phyloP scores from a whole-genome alignment of 306 rosid species.

The Gynostemma pentaphyllum region DNA sequence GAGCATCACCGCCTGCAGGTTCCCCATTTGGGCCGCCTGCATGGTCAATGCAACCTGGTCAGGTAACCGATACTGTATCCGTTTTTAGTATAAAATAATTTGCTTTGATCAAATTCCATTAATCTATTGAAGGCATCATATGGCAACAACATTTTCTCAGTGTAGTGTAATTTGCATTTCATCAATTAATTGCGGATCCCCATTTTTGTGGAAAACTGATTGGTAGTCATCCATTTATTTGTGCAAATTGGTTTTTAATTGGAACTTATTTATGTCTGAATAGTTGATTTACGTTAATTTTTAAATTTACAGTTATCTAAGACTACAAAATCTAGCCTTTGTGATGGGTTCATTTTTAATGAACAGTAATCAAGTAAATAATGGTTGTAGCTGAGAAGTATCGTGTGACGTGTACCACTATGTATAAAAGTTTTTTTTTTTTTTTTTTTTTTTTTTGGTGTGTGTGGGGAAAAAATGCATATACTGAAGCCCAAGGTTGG shows the following conservation, averaged over 20 bases:
- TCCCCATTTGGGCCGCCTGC: slow-evolving; percentile 52
- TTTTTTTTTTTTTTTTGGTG: too few species aligned
- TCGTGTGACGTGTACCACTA: neutral
- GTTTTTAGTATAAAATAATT: neutral
- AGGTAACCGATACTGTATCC: slow-evolving; percentile 26
- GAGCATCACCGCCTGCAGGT: slow-evolving; percentile 36
- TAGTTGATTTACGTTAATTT: neutral
- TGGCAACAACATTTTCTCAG: neutral
- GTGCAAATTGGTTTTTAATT: neutral
- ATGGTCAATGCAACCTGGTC: slow-evolving; percentile 73
- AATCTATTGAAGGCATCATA: neutral
- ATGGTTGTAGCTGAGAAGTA: neutral
- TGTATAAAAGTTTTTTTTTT: neutral
- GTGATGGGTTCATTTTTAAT: neutral
- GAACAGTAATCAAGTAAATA: neutral
- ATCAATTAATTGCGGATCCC: too few species aligned
- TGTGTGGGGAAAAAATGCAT: neutral
- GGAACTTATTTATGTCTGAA: neutral
- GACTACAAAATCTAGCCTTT: neutral
- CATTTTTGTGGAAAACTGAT: too few species aligned
- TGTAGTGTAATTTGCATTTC: neutral
- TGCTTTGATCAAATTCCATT: neutral
- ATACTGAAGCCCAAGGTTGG: neutral
- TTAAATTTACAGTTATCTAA: neutral
- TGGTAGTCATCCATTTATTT: neutral